Percentiles rank a stretch among this genome's conserved stretches.
phyloP scores from a whole-genome alignment of 495 filamentous ascomycete genomes.

The Staphylotrichum tortipilum region DNA sequence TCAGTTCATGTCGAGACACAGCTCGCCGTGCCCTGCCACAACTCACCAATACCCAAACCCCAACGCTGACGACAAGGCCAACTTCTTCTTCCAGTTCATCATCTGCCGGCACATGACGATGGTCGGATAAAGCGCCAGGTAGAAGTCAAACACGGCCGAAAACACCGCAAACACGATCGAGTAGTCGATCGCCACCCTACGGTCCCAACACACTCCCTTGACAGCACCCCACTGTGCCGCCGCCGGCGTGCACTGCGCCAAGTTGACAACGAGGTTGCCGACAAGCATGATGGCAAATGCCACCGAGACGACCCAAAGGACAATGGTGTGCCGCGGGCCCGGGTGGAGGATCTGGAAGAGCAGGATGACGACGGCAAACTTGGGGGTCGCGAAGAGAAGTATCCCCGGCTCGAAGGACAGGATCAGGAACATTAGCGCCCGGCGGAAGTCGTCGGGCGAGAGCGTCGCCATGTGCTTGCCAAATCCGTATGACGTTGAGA shows the following conservation, averaged over 20 bases:
- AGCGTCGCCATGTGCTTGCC: constrained; percentile 15
- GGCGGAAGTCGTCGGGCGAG: background rate
- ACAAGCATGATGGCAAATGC: constrained; percentile 4
- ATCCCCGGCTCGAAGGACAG: constrained; percentile 22
- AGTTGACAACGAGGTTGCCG: constrained; percentile 17
- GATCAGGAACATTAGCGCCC: constrained; percentile 11
- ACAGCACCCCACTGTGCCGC: constrained; percentile 14
- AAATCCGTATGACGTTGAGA: constrained; percentile 10
- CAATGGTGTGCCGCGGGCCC: background rate
- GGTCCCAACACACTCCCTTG: constrained; percentile 14
- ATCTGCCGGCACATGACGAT: constrained; percentile 7
- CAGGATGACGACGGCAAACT: constrained; percentile 21
- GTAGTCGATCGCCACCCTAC: constrained; percentile 13
- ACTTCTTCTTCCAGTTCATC: constrained; percentile 20
- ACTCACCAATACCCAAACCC: constrained; percentile 24
- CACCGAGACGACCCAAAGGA: constrained; percentile 17
- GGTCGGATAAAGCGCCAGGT: constrained; percentile 19
- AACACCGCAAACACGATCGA: constrained; percentile 9
- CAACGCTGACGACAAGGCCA: constrained; percentile 15
- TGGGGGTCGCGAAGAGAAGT: constrained; percentile 16
- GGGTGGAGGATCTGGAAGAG: constrained; percentile 18
- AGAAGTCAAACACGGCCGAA: constrained; percentile 22
- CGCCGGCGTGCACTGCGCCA: constrained; percentile 19
- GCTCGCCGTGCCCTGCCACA: no score
- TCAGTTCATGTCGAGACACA: no score